Percentiles rank a stretch among this genome's conserved stretches.
phyloP scores from a whole-genome alignment of 129 eudicot species.

The Pseudognaphalium luteoalbum region DNA sequence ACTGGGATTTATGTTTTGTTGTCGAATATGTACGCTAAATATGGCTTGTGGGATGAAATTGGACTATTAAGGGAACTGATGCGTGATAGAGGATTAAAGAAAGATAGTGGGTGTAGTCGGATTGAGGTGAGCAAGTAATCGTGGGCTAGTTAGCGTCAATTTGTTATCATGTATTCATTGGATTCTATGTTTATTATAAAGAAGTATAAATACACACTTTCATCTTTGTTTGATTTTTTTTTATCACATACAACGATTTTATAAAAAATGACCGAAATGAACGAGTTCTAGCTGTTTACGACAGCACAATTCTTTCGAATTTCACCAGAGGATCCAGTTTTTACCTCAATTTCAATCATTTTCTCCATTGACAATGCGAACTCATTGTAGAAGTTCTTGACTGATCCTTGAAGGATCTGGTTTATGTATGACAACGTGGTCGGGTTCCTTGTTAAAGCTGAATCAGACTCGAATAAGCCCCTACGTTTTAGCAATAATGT shows the following conservation, averaged over 20 bases:
- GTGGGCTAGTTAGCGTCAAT: neutral
- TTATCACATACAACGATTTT: neutral
- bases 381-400: slow-evolving; percentile 50
- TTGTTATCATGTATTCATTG: neutral
- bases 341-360: slow-evolving; percentile 61
- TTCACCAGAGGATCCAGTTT: slow-evolving; percentile 70
- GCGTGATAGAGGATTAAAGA: slow-evolving; percentile 59
- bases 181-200: neutral
- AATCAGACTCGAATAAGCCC: slow-evolving; percentile 70
- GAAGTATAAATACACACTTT: neutral
- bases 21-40: slow-evolving; percentile 73
- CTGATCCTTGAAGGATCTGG: slow-evolving; percentile 57
- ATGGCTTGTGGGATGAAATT: slow-evolving; percentile 69
- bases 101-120: slow-evolving; percentile 68
- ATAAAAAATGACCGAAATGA: slow-evolving; percentile 15
- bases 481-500: slow-evolving; percentile 61
- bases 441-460: slow-evolving; percentile 56
- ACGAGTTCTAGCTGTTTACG: slow-evolving; percentile 44
- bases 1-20: slow-evolving; percentile 66
- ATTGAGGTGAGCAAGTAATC: slow-evolving; percentile 12
- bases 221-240: neutral
- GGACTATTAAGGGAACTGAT: slow-evolving; percentile 53
- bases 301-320: slow-evolving; percentile 65
- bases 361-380: slow-evolving; percentile 81
- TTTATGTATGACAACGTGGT: slow-evolving; percentile 46